These are phyloP conservation scores for Mariannaea elegans DNA, from an alignment of 2,329 filamentous ascomycete genomes.

Conservation along the genomic window DNA sequence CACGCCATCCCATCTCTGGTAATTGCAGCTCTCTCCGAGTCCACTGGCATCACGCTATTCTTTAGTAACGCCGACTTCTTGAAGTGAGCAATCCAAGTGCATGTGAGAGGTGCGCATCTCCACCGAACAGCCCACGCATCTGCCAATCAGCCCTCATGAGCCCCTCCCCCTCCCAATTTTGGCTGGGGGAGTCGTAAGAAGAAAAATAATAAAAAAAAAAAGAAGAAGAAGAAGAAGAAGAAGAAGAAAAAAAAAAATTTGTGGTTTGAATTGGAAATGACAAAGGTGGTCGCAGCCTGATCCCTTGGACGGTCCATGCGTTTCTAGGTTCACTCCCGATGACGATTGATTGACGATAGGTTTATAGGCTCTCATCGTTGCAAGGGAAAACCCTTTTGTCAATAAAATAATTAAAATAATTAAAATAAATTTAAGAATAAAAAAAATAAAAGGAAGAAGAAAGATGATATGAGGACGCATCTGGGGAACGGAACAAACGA, in stretches of 20 bases:
- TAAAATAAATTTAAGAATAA: background rate
- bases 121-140: too few species aligned
- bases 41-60: constrained; percentile 1
- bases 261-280: too few species aligned
- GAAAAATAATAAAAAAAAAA: background rate
- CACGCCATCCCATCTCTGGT: background rate
- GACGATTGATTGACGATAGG: too few species aligned
- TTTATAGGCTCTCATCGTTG: too few species aligned
- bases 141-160: background rate
- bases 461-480: background rate
- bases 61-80: too few species aligned
- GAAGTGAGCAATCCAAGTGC: too few species aligned
- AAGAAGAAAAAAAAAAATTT: background rate
- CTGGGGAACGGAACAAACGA: background rate
- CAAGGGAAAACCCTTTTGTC: too few species aligned
- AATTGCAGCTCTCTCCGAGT: background rate
- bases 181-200: background rate
- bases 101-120: too few species aligned
- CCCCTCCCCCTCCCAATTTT: background rate
- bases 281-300: too few species aligned
- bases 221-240: background rate
- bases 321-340: too few species aligned
- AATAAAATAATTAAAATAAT: too few species aligned
- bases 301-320: too few species aligned
- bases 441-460: background rate